Evolutionary conservation across 2,329 filamentous ascomycete species (phyloP), one percentile per base, ranked within the genome.

Genomic region (Colletotrichum melonis): DNA sequence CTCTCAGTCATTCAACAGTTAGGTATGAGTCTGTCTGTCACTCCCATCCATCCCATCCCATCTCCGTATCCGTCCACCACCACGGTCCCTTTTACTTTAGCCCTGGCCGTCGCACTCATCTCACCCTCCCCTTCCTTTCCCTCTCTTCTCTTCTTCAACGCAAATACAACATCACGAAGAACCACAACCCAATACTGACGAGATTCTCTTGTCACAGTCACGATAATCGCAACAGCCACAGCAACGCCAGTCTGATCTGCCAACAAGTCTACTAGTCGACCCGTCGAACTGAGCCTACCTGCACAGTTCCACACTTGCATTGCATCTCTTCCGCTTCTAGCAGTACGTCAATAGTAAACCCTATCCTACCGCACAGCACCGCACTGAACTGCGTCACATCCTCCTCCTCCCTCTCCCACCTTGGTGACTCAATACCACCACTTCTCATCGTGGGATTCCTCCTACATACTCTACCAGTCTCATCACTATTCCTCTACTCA

Each of bases 151-250:
- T 77, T 79, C 79, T 77, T 80, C 81, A 84, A 86, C 86, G 81
- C 84, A 88, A 86, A 84, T 87, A 83, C 82, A 87, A 85, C 82
- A 83, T 78, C 84, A 83, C 80, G 79, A 80, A 81, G 80, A 81
- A 79, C 75, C 80, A 80, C 81, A 81, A 80, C 81, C 81, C 83
- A 64, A 84, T 86, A 83, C 80, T 80, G 86, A 82, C 82, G 84
- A 88, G 88, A 88, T 85, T 88, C 86, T 86, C 83, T 84, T 86
- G 88, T 90, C 88, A 88, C 89, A 88, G 89, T 87, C 85, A 84
- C 82, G 88, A 87, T 87, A 82, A 84, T 90, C 88, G 85, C 88
- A 84, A 63, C 49, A 55, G 62, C 60, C 30, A 82, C 88, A 89
- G 88, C 86, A 81, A 80, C 84, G 85, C 84, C 83, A 82, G 79